Evolutionary conservation across 2,329 filamentous ascomycete species (phyloP).

Genomic region (Tolypocladium endophyticum): DNA sequence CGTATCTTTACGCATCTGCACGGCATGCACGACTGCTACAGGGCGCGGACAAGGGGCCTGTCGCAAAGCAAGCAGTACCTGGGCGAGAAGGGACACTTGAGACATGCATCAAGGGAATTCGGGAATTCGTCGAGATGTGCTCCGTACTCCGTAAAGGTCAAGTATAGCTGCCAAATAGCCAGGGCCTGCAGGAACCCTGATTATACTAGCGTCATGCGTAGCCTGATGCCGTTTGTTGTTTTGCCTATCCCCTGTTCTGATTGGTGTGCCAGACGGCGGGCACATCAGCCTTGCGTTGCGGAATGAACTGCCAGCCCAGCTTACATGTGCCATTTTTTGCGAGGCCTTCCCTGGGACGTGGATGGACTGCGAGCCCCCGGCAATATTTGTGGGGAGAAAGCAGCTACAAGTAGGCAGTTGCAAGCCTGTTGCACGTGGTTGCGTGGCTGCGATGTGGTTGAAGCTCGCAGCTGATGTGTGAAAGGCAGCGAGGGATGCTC

Average conservation of each 20-base stretch:
- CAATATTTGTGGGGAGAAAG: background rate
- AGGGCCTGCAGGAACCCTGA: background rate
- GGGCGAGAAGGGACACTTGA: background rate
- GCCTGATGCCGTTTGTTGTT: background rate
- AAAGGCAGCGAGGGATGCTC: background rate
- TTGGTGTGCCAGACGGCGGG: background rate
- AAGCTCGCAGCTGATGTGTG: background rate
- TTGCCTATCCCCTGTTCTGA: background rate
- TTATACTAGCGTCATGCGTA: background rate
- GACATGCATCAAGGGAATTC: background rate
- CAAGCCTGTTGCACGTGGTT: background rate
- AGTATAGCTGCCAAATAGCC: background rate
- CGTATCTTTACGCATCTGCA: background rate
- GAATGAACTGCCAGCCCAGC: background rate
- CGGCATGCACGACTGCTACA: background rate
- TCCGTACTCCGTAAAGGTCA: too few species aligned
- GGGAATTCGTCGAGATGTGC: background rate
- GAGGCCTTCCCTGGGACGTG: background rate
- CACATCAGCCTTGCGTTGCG: conserved; percentile 1
- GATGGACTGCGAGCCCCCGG: too few species aligned
- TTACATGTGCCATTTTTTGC: background rate
- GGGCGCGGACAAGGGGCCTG: too few species aligned
- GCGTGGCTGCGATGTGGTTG: background rate
- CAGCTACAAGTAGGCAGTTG: background rate
- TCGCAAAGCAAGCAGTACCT: background rate